These are phyloP conservation scores for Camillea tinctor DNA, from an alignment of 2,329 filamentous ascomycete species.

Conservation along the genomic window DNA sequence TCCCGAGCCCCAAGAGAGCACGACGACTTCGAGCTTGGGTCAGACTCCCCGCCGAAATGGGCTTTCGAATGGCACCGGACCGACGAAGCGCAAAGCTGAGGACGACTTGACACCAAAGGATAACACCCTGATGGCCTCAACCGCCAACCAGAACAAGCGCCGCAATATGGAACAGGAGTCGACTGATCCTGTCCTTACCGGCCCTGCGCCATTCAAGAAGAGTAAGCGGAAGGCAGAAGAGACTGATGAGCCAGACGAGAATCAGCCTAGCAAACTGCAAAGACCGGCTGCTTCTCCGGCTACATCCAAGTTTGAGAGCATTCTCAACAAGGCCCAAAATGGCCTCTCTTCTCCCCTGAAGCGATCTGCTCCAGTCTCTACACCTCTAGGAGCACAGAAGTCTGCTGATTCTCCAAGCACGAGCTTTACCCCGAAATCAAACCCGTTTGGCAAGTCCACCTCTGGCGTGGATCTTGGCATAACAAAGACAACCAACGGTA, in stretches of 20 bases:
- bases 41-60: conserved; percentile 31
- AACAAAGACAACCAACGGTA: conserved; percentile 33
- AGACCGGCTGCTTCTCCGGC: conserved; percentile 54
- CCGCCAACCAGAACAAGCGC: conserved; percentile 48
- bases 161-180: conserved; percentile 42
- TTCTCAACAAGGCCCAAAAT: conserved; percentile 49
- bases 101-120: conserved; percentile 45
- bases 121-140: conserved; percentile 34
- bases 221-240: conserved; percentile 53
- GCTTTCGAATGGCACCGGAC: conserved; percentile 29
- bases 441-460: conserved; percentile 34
- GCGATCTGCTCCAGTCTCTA: conserved; percentile 14
- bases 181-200: conserved; percentile 34
- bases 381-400: conserved; percentile 21
- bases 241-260: conserved; percentile 43
- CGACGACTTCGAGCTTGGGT: conserved; percentile 29
- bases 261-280: conserved; percentile 50
- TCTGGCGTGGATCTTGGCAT: conserved; percentile 41
- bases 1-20: conserved; percentile 44
- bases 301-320: conserved; percentile 56
- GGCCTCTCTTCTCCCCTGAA: conserved; percentile 28
- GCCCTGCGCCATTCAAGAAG: conserved; percentile 40
- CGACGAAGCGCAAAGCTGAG: conserved; percentile 56
- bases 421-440: conserved; percentile 31
- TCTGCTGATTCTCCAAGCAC: conserved; percentile 21